Base-by-base conservation (phyloP, 1,284 basidiomycete species). In the Puccinia novopanici region DNA sequence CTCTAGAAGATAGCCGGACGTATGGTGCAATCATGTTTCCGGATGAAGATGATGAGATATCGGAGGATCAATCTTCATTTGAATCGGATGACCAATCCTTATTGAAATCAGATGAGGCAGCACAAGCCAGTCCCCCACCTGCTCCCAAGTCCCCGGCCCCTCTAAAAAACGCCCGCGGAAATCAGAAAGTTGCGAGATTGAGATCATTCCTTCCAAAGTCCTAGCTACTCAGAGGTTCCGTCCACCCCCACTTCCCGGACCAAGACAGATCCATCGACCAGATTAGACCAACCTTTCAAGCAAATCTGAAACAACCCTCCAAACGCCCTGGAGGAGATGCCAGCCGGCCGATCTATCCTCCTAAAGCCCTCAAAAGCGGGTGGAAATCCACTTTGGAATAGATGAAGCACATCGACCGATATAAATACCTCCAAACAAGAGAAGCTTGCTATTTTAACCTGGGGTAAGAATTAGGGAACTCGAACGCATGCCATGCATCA, bases 21-120 rank as follows among this genome's bases (percentile, higher is more conserved):
- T 71, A 24, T 71, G 68, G 68, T 2, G 3, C n/a, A 0, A 37
- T 48, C 24, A 8, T 71, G 10, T 71, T 71, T 71, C 68, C 68
- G 10, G 30, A 50, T 27, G 6, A 3, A 24, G 68, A 71, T 50
- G 68, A 71, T 50, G 57, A 61, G 50, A 10, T 17, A 22, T 27
- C 5, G 8, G 13, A n/a, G n/a, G n/a, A n/a, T n/a, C 50, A 19
- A 52, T 52, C 50, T 4, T 52, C 50, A n/a, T n/a, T n/a, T n/a
- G n/a, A n/a, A 22, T 52, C 50, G 50, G 50, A 52, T 22, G 50
- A 52, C 15, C 45, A 6, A 15, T 45, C 45, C 8, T 8, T 15
- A 45, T 45, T 15, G 15, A 15, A 15, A 45, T 45, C 45, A 45
- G 45, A 45, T 45, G 45, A 6, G 50, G 50, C 9, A 52, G 50